phyloP scores from a whole-genome alignment of 2,329 filamentous ascomycete genomes.

The Sphaerulina populicola region DNA sequence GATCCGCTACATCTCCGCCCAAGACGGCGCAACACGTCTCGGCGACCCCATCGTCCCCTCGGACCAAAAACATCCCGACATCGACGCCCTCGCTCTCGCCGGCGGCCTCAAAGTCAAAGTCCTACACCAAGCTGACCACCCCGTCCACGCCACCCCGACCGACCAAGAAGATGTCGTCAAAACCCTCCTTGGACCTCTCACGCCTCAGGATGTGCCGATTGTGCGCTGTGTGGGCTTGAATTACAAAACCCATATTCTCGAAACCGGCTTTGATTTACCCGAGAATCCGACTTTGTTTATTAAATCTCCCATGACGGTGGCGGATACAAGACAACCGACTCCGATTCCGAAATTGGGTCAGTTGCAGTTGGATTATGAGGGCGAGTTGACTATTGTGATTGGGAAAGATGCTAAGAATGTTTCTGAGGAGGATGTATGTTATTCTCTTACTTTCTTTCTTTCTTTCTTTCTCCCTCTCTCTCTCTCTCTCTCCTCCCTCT shows the following conservation, averaged over 20 bases:
- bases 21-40: slow-evolving; percentile 61
- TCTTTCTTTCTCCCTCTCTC: neutral
- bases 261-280: slow-evolving; percentile 58
- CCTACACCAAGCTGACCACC: slow-evolving; percentile 37
- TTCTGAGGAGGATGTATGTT: slow-evolving; percentile 42
- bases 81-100: slow-evolving; percentile 29
- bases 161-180: slow-evolving; percentile 50
- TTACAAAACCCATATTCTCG: slow-evolving; percentile 47
- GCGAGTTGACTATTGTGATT: slow-evolving; percentile 66
- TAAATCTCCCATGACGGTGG: slow-evolving; percentile 59
- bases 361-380: slow-evolving; percentile 66
- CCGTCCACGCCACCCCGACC: slow-evolving; percentile 43
- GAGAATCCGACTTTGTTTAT: slow-evolving; percentile 66
- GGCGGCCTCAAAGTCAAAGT: slow-evolving; percentile 47
- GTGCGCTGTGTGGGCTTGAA: slow-evolving; percentile 53
- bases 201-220: slow-evolving; percentile 46
- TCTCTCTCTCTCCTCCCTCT: neutral
- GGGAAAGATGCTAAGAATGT: slow-evolving; percentile 60
- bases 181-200: slow-evolving; percentile 47
- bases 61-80: slow-evolving; percentile 23
- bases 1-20: slow-evolving; percentile 59
- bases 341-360: slow-evolving; percentile 60
- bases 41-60: slow-evolving; percentile 56
- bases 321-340: slow-evolving; percentile 57
- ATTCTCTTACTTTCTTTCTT: too few relatives aligned